Evolutionary conservation across 1,139 yeast species (phyloP).

Genomic region (Saccharomycopsis crataegensis): DNA sequence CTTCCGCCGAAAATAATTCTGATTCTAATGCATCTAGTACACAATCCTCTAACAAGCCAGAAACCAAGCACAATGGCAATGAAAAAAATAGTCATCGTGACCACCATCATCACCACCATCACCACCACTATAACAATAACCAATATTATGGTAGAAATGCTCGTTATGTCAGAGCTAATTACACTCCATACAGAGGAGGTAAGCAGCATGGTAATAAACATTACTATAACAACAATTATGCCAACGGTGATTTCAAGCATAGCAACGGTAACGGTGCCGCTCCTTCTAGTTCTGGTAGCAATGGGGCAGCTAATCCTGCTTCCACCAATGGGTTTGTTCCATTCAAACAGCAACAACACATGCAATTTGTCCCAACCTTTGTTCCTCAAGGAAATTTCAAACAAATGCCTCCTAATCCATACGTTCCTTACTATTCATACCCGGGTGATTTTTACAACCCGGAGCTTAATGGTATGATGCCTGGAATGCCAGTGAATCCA

Average conservation of each 20-base stretch:
- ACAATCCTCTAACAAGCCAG: neutral
- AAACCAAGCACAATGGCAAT: conserved; percentile 2
- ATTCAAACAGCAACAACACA: conserved; percentile 20
- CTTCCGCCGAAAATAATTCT: neutral
- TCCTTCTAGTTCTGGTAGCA: conserved; percentile 1
- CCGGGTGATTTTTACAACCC: neutral
- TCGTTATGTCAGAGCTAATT: conserved; percentile 14
- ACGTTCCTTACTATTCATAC: conserved; percentile 1
- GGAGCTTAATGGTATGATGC: conserved; percentile 1
- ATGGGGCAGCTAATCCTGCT: conserved; percentile 18
- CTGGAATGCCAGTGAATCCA: neutral
- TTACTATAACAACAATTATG: conserved; percentile 22
- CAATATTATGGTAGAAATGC: conserved; percentile 10
- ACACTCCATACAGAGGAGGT: conserved; percentile 24
- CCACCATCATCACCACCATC: neutral
- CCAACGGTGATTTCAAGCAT: conserved; percentile 21
- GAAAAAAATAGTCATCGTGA: neutral
- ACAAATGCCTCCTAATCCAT: neutral
- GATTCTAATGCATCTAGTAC: neutral
- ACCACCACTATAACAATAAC: conserved; percentile 3
- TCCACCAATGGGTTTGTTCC: conserved; percentile 22
- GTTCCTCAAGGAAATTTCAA: conserved; percentile 11
- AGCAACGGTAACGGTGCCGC: conserved; percentile 20
- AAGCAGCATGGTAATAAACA: conserved; percentile 23
- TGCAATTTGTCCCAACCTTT: conserved; percentile 16